These are phyloP conservation scores for Arabidopsis arenosa DNA, from an alignment of 345 rosid species.

Conservation along the genomic window DNA sequence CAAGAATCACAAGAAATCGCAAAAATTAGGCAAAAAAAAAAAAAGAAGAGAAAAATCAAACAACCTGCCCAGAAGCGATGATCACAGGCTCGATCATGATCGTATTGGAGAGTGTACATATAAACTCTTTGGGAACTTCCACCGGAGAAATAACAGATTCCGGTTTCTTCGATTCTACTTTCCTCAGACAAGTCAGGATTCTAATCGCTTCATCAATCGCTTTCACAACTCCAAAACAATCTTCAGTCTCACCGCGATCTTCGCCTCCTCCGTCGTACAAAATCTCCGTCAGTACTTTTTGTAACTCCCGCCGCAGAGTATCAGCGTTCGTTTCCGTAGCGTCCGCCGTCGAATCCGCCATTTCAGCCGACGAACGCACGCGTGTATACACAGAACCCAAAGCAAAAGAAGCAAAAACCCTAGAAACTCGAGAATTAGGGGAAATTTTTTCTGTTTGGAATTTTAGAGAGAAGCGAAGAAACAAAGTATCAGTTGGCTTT, in stretches of 20 bases:
- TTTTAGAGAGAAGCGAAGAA: constrained; percentile 28
- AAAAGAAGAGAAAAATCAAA: constrained; percentile 11
- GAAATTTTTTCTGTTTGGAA: neutral
- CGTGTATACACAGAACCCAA: neutral
- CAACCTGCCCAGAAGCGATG: constrained; percentile 69
- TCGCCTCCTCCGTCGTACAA: constrained; percentile 41
- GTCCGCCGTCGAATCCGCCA: constrained; percentile 28
- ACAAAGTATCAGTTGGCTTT: constrained; percentile 30
- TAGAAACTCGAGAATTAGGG: constrained; percentile 18
- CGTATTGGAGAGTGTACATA: constrained; percentile 31
- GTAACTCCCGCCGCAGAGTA: constrained; percentile 27
- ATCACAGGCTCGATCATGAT: constrained; percentile 60
- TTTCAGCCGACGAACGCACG: neutral
- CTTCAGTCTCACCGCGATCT: constrained; percentile 16
- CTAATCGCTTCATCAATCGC: constrained; percentile 48
- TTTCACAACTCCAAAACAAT: constrained; percentile 39
- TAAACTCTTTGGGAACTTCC: constrained; percentile 36
- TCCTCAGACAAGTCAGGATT: constrained; percentile 43
- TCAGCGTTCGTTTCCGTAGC: constrained; percentile 6
- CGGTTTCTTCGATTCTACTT: constrained; percentile 37
- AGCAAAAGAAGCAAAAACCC: constrained; percentile 20
- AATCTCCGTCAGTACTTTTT: constrained; percentile 14
- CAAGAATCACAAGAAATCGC: constrained; percentile 3
- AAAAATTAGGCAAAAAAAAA: neutral
- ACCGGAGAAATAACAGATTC: constrained; percentile 10